Evolutionary conservation across 164 flowering plant genomes (phyloP).

Genomic region (Brasenia schreberi): DNA sequence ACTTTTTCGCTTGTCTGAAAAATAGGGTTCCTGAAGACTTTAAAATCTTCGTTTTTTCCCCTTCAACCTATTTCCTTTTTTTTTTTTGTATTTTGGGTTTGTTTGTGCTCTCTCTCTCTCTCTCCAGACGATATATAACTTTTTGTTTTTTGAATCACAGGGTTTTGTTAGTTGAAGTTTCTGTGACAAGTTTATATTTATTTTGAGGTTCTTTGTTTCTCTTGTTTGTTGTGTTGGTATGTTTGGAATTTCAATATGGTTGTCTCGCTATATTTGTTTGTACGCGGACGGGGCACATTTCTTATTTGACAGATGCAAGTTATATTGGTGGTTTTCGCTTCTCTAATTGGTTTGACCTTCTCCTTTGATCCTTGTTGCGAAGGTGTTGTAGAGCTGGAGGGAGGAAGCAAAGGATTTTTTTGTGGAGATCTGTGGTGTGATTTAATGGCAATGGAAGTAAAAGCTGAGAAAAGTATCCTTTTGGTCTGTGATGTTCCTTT

Average conservation of each 20-base stretch:
- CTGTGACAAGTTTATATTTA: too few relatives aligned
- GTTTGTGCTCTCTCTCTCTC: too few relatives aligned
- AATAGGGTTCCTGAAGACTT: too few relatives aligned
- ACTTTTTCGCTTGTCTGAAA: too few relatives aligned
- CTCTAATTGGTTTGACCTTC: background rate
- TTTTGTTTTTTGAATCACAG: too few relatives aligned
- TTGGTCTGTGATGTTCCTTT: too few relatives aligned
- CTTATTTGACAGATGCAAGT: background rate
- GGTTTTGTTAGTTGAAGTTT: too few relatives aligned
- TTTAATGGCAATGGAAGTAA: slow-evolving; percentile 17
- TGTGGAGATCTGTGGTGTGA: slow-evolving; percentile 31
- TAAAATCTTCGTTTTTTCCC: too few relatives aligned
- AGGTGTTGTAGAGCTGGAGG: slow-evolving; percentile 21
- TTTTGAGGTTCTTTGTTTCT: background rate
- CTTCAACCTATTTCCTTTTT: too few relatives aligned
- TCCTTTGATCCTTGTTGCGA: background rate
- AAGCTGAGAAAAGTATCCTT: slow-evolving; percentile 28
- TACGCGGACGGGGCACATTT: background rate
- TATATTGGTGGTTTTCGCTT: background rate
- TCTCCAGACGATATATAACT: too few relatives aligned
- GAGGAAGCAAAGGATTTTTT: slow-evolving; percentile 15
- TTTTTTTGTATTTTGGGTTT: too few relatives aligned
- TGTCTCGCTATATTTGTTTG: background rate
- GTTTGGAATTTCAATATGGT: background rate
- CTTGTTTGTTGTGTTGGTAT: background rate